Evolutionary conservation across 179 eudicot species (phyloP).

Genomic region (Patellifolia procumbens): DNA sequence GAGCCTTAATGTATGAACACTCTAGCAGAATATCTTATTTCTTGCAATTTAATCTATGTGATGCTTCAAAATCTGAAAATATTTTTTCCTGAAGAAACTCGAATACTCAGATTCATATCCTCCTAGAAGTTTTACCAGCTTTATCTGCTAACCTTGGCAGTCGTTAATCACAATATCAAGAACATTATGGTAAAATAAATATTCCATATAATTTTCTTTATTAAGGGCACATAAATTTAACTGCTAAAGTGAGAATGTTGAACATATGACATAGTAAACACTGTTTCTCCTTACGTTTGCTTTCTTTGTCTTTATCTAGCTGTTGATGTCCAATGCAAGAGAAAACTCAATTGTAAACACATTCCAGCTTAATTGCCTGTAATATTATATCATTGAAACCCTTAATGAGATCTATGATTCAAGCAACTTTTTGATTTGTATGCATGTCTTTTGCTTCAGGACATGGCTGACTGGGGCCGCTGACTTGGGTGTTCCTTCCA

Average conservation of each 20-base stretch:
- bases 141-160: background rate
- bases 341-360: background rate
- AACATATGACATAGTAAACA: too few relatives aligned
- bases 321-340: too few relatives aligned
- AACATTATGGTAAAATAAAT: background rate
- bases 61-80: too few relatives aligned
- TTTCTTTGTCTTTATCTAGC: too few relatives aligned
- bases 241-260: too few relatives aligned
- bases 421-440: background rate
- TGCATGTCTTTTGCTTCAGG: slow-evolving; percentile 22
- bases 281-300: too few relatives aligned
- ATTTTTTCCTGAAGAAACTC: too few relatives aligned
- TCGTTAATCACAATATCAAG: background rate
- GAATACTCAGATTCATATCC: too few relatives aligned
- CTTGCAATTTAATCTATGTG: too few relatives aligned
- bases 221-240: background rate
- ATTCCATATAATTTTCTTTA: background rate
- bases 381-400: background rate
- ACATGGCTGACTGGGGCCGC: slow-evolving; percentile 24
- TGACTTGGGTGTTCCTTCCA: slow-evolving; percentile 8
- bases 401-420: background rate
- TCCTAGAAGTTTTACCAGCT: too few relatives aligned
- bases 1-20: too few relatives aligned
- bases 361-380: background rate
- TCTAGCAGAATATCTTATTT: too few relatives aligned